Conservation (phyloP, 371 early-diverging fungal genomes). For the Mucor sp. region DNA sequence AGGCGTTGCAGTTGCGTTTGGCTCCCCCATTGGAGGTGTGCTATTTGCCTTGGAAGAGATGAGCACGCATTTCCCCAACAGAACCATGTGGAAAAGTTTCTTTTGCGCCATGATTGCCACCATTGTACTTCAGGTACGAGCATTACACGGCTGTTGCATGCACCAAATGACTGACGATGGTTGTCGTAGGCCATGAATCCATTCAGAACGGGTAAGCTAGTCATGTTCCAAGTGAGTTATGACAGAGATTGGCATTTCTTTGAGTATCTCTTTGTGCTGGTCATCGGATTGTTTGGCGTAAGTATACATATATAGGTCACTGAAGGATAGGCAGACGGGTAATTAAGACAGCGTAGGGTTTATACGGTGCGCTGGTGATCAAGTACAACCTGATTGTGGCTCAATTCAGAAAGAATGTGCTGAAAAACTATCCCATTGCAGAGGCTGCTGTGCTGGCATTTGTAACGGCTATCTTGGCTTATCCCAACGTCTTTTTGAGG, state of each 20-base stretch:
- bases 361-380: slow-evolving; percentile 89
- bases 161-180: neutral
- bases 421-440: slow-evolving; percentile 65
- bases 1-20: slow-evolving; percentile 95
- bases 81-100: slow-evolving; percentile 94
- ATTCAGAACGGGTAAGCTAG: slow-evolving; percentile 92
- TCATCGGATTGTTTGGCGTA: slow-evolving; percentile 92
- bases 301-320: slow-evolving; percentile 4
- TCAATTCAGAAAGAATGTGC: slow-evolving; percentile 65
- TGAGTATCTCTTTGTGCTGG: slow-evolving; percentile 78
- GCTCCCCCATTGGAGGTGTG: slow-evolving; percentile 92
- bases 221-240: slow-evolving; percentile 94
- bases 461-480: slow-evolving; percentile 76
- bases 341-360: slow-evolving; percentile 57
- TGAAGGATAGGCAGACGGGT: neutral
- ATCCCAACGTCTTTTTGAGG: slow-evolving; percentile 79
- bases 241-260: slow-evolving; percentile 89
- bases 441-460: slow-evolving; percentile 79
- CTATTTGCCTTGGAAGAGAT: slow-evolving; percentile 97
- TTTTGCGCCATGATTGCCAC: slow-evolving; percentile 94
- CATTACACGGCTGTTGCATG: neutral
- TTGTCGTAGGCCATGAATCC: slow-evolving; percentile 77
- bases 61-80: slow-evolving; percentile 91
- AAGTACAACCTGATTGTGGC: slow-evolving; percentile 74
- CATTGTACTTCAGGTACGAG: slow-evolving; percentile 75